Evolutionary conservation across 345 rosid species (phyloP).

Genomic region (Rhizophora apiculata): DNA sequence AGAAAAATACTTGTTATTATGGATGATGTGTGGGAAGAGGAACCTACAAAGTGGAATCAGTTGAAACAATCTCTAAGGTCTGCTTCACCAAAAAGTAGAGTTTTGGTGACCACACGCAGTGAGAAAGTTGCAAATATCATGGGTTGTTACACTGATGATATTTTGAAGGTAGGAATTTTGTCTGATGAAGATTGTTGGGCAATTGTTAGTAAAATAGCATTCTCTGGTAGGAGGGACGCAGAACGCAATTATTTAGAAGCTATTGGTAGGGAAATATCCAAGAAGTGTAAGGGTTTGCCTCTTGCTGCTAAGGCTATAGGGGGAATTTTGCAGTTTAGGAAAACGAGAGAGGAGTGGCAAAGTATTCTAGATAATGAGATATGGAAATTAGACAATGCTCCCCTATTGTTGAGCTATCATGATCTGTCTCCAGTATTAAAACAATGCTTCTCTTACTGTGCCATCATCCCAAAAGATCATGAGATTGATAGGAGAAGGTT

Average conservation of each 20-base stretch:
- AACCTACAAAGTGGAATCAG: neutral
- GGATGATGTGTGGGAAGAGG: neutral
- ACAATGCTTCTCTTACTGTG: too few species aligned
- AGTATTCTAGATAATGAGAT: neutral
- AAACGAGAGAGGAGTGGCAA: neutral
- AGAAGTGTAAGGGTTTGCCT: neutral
- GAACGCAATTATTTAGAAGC: neutral
- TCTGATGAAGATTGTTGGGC: neutral
- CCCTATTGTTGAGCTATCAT: too few species aligned
- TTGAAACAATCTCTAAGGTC: neutral
- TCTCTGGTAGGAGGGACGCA: rapidly evolving
- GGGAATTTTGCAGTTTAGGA: neutral
- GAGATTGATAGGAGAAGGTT: rapidly evolving
- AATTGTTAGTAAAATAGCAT: neutral
- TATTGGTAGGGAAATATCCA: neutral
- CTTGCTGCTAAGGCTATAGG: neutral
- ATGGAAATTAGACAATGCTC: neutral
- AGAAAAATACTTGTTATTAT: neutral
- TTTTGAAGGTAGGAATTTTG: neutral
- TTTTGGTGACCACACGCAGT: neutral
- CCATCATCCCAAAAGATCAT: too few species aligned
- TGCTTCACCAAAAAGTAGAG: neutral
- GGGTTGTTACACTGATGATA: neutral
- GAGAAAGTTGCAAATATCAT: neutral
- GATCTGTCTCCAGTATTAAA: too few species aligned